Evolutionary conservation across 2,329 filamentous ascomycete genomes (phyloP), one percentile per base, ranked within the genome.

Genomic region (Penicillium sp.): DNA sequence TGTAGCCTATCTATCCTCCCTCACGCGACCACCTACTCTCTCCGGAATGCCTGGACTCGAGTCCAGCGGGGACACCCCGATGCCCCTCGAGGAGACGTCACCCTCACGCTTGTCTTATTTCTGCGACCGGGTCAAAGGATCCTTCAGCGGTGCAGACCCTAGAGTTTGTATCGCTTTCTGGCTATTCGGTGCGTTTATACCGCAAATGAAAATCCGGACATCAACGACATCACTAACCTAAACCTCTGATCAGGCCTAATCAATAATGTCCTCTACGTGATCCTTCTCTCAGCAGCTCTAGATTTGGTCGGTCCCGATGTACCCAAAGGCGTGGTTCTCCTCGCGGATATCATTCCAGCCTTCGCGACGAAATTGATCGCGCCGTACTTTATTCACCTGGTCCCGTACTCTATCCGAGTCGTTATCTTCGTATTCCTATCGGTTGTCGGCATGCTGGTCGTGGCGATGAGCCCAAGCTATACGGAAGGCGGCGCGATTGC

Each of bases 261-360:
- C 72, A 97, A 99, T 76, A 97, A 97, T 77, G 90, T 97, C 64
- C 89, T 97, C 76, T 97, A 97, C 75, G 93, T 97, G 53, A 90
- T 97, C 73, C 94, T 97, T 70, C 88, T 99, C 67, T 95, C 92
- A 27, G 90, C 94, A 33, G 94, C 94, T 3, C 89, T 97, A 67
- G 94, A 99, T 69, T 89, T 99, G 58, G 94, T 97, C 65, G 93
- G 93, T 33, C 88, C 90, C 29, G 73, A 80, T 61, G 82, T 97
- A 1, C 94, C 94, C 48, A 97, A 97, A 74, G 91, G 90, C 65
- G 84, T 95, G 54, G 93, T 99, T 53, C 87, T 97, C 52, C 89
- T 97, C 59, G 92, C 92, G 71, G 92, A 97, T 73, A 91, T 97
- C 52, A 80, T 96, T 22, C 94, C 94, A 1, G 92, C 90, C 11